Percentiles rank a stretch among this genome's conserved stretches.
Conservation (phyloP, 805 yeast species). For the Wickerhamomyces rabaulensis region DNA sequence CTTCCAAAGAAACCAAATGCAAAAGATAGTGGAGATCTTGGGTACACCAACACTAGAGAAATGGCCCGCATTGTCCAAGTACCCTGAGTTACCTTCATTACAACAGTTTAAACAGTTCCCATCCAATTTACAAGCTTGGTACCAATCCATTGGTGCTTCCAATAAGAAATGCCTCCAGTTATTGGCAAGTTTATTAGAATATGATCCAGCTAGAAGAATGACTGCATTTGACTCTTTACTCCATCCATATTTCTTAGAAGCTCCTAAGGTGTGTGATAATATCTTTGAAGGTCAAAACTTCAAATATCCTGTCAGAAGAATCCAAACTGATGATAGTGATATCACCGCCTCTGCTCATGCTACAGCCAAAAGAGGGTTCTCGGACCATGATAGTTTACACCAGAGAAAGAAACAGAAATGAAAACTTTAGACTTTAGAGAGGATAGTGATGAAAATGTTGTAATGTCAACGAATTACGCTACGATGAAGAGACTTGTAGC, state of each 20-base stretch:
- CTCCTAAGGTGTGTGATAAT: constrained; percentile 62
- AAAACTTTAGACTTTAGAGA: not conserved
- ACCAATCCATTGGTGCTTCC: constrained; percentile 71
- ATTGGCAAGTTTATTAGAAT: constrained; percentile 59
- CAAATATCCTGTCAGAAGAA: constrained; percentile 81
- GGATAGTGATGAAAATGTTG: not conserved
- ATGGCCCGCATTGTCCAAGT: constrained; percentile 76
- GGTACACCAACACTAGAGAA: constrained; percentile 79
- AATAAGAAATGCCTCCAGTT: constrained; percentile 65
- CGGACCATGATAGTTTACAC: constrained; percentile 17
- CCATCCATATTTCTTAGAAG: constrained; percentile 74
- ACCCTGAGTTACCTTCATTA: constrained; percentile 77
- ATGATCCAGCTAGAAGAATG: constrained; percentile 76
- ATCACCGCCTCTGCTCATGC: constrained; percentile 37
- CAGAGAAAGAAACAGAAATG: constrained; percentile 23
- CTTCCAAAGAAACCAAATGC: constrained; percentile 88
- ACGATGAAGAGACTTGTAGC: not conserved
- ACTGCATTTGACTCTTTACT: constrained; percentile 73
- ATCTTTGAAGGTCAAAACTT: constrained; percentile 73
- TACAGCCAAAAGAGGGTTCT: constrained; percentile 26
- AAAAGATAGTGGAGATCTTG: constrained; percentile 84
- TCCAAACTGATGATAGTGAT: constrained; percentile 83
- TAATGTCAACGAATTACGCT: not conserved
- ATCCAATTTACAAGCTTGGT: constrained; percentile 75
- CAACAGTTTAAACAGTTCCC: constrained; percentile 58